These are phyloP conservation scores for Parastagonospora avenae DNA, from an alignment of 2,329 filamentous ascomycete species.

Conservation along the genomic window DNA sequence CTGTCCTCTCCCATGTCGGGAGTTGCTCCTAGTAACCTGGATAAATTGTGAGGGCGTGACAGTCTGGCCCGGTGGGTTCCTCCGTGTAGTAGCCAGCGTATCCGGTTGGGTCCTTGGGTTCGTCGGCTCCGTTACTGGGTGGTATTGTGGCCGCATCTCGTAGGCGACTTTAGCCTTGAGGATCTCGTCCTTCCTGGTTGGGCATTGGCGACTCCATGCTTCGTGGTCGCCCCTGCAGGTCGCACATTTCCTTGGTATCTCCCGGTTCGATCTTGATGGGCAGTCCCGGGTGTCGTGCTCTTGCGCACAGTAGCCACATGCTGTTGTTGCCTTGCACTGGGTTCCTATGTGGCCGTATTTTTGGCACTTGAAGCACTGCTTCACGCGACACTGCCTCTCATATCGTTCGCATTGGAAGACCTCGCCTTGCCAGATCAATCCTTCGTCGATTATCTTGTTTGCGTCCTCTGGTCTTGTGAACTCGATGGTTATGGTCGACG, in stretches of 20 bases:
- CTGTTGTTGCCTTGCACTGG: constrained; percentile 23
- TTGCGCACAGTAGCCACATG: constrained; percentile 17
- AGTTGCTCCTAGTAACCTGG: constrained; percentile 2
- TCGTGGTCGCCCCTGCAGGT: constrained; percentile 16
- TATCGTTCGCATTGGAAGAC: constrained; percentile 19
- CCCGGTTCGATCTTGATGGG: constrained; percentile 8
- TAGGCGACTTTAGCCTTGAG: constrained; percentile 16
- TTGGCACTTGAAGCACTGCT: constrained; percentile 24
- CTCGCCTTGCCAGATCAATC: constrained; percentile 18
- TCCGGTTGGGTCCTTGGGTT: constrained; percentile 2
- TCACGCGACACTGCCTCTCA: constrained; percentile 14
- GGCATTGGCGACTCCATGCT: constrained; percentile 15
- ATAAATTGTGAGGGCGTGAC: neutral
- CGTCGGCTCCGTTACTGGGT: constrained; percentile 2
- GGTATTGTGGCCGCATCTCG: constrained; percentile 10
- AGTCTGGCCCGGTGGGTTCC: constrained; percentile 1
- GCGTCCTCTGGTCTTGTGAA: constrained; percentile 20
- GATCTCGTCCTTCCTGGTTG: constrained; percentile 18
- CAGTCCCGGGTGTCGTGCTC: constrained; percentile 13
- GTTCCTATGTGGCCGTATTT: constrained; percentile 24
- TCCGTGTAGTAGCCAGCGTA: neutral
- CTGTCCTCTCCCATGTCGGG: constrained; percentile 5
- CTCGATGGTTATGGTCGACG: constrained; percentile 14
- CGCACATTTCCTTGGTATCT: constrained; percentile 14
- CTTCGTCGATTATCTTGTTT: constrained; percentile 24